A percentile compares a stretch with the other conserved stretches of the same genome.
Evolutionary conservation across 345 rosid genomes (phyloP).

Genomic region (Gossypium longicalyx): DNA sequence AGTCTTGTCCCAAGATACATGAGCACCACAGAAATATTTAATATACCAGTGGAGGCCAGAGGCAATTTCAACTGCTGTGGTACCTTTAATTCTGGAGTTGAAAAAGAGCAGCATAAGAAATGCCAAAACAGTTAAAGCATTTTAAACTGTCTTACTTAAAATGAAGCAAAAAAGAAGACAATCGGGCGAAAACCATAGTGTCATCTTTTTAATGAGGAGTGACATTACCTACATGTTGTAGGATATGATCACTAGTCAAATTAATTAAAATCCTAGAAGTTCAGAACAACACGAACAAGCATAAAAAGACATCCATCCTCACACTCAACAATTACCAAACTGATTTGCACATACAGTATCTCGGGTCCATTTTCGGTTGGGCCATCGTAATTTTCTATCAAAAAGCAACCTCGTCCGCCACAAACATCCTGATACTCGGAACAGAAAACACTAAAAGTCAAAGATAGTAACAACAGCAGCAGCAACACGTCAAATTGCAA

Average conservation of each 20-base stretch:
- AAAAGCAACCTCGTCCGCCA: conserved; percentile 66
- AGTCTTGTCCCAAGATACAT: conserved; percentile 93
- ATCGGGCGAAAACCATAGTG: not conserved
- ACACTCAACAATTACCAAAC: conserved; percentile 1
- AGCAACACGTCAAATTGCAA: not conserved
- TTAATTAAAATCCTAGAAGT: not conserved
- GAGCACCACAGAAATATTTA: conserved; percentile 82
- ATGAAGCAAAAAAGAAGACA: not conserved
- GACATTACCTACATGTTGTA: not conserved
- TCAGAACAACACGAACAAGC: not conserved
- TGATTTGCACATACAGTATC: conserved; percentile 51
- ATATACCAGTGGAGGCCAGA: conserved; percentile 94
- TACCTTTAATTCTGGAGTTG: conserved; percentile 61
- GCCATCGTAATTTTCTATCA: conserved; percentile 42
- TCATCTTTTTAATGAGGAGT: not conserved
- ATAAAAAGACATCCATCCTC: not conserved
- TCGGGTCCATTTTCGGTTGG: conserved; percentile 46
- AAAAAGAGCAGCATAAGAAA: not conserved
- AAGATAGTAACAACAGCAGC: not conserved
- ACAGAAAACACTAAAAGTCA: conserved; percentile 11
- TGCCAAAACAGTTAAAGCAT: not conserved
- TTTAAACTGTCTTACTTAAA: not conserved
- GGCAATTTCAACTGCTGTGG: conserved; percentile 78
- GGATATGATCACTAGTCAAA: not conserved
- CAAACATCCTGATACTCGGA: conserved; percentile 61